Evolutionary conservation across 805 yeast genomes (phyloP).

Genomic region (Yarrowia sp.): DNA sequence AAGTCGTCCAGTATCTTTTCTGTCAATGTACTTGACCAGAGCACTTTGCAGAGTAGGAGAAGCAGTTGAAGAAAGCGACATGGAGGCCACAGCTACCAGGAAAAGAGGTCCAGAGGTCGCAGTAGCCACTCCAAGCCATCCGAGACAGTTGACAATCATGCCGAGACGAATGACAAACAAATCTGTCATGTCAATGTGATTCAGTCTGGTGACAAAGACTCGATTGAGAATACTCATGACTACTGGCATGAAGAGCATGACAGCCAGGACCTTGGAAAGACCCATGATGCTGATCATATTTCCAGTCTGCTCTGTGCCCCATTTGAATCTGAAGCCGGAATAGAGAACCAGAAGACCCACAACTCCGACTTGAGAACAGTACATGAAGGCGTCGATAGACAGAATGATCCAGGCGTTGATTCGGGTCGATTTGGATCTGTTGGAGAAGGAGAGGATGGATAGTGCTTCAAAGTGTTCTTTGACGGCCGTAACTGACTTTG

Average conservation of each 20-base stretch:
- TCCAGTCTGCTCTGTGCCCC: slow-evolving; percentile 38
- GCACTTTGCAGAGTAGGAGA: slow-evolving; percentile 32
- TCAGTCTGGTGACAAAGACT: background rate
- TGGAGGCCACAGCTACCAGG: slow-evolving; percentile 26
- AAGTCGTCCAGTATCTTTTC: slow-evolving; percentile 31
- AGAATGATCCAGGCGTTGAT: slow-evolving; percentile 28
- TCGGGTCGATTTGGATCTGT: background rate
- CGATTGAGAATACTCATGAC: background rate
- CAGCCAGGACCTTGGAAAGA: slow-evolving; percentile 30
- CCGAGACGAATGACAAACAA: slow-evolving; percentile 30
- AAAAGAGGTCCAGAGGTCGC: slow-evolving; percentile 30
- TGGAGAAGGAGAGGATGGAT: background rate
- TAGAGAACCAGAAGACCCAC: slow-evolving; percentile 32
- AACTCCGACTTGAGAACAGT: slow-evolving; percentile 23
- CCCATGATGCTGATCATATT: slow-evolving; percentile 35
- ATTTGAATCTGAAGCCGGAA: slow-evolving; percentile 34
- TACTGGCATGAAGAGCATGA: slow-evolving; percentile 14
- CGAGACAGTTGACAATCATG: slow-evolving; percentile 26
- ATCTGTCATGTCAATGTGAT: slow-evolving; percentile 30
- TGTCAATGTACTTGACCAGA: slow-evolving; percentile 32
- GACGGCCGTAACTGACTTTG: background rate
- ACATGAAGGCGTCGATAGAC: slow-evolving; percentile 28
- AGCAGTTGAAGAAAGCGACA: slow-evolving; percentile 30
- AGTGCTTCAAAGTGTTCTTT: background rate
- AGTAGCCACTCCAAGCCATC: slow-evolving; percentile 28